Evolutionary conservation across 2,329 filamentous ascomycete species (phyloP).

Genomic region (Fusarium sp.): DNA sequence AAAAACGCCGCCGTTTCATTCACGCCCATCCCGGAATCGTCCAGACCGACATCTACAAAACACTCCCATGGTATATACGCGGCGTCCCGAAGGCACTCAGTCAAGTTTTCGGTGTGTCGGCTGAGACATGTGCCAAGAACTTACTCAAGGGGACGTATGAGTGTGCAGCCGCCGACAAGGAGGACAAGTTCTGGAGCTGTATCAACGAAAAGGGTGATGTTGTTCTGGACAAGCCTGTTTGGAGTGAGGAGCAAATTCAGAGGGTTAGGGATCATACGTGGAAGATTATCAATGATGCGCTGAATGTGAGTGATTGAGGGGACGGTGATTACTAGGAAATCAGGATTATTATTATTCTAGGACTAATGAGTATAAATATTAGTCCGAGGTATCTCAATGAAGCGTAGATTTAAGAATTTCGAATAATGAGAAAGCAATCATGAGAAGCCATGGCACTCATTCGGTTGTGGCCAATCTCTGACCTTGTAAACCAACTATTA

Average conservation of each 20-base stretch:
- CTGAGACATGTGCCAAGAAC: conserved; percentile 43
- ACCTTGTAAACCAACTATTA: too few relatives aligned
- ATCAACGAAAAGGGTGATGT: conserved; percentile 45
- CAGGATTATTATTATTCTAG: neutral
- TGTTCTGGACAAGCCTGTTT: conserved; percentile 41
- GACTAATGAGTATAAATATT: neutral
- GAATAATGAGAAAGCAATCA: neutral
- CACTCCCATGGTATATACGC: conserved; percentile 47
- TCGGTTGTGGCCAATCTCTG: too few relatives aligned
- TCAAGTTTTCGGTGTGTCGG: conserved; percentile 35
- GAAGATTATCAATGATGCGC: conserved; percentile 40
- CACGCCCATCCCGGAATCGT: conserved; percentile 55
- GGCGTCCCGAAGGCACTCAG: conserved; percentile 9
- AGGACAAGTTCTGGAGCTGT: conserved; percentile 40
- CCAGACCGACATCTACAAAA: conserved; percentile 42
- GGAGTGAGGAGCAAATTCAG: conserved; percentile 40
- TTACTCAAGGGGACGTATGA: conserved; percentile 39
- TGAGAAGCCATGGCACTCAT: too few relatives aligned
- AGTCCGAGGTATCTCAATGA: rapidly evolving
- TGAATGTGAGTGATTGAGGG: neutral
- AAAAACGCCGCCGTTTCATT: conserved; percentile 45
- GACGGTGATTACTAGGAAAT: neutral
- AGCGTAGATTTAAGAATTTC: neutral
- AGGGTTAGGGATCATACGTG: conserved; percentile 47
- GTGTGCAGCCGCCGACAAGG: conserved; percentile 13